Conservation (phyloP, 371 early-diverging fungal genomes). For the Nematocida parisii region DNA sequence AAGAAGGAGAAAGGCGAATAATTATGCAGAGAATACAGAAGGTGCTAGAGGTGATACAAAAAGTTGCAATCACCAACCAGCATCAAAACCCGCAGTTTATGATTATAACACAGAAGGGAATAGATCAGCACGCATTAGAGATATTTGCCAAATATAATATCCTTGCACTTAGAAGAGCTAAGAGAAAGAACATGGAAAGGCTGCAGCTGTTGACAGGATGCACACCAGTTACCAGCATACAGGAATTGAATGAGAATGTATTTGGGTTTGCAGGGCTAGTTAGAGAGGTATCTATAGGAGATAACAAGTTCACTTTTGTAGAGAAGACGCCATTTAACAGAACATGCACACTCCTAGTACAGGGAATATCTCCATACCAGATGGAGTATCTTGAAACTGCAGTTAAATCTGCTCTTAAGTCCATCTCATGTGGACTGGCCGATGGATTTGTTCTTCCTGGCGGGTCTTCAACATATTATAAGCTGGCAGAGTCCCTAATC, state of each 20-base stretch:
- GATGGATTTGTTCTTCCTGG: constrained; percentile 85
- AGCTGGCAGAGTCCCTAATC: constrained; percentile 57
- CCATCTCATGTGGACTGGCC: constrained; percentile 78
- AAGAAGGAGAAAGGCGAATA: constrained; percentile 91
- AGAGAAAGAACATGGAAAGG: constrained; percentile 99
- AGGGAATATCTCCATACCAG: constrained; percentile 89
- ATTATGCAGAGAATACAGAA: constrained; percentile 85
- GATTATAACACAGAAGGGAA: constrained; percentile 97
- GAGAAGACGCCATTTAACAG: constrained; percentile 78
- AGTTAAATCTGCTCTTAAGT: constrained; percentile 89
- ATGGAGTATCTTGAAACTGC: constrained; percentile 90
- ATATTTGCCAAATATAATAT: constrained; percentile 89
- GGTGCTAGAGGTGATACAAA: constrained; percentile 78
- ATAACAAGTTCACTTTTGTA: constrained; percentile 97
- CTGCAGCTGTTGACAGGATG: constrained; percentile 94
- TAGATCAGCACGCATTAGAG: constrained; percentile 95
- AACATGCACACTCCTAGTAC: constrained; percentile 89
- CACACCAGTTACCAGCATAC: constrained; percentile 88
- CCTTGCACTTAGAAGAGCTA: constrained; percentile 93
- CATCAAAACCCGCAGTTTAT: constrained; percentile 75
- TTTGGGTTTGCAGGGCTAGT: constrained; percentile 88
- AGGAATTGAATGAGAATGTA: constrained; percentile 79
- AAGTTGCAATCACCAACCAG: constrained; percentile 79
- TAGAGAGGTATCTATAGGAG: constrained; percentile 90
- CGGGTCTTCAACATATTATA: constrained; percentile 89